Base-by-base conservation (phyloP, 2,329 filamentous ascomycete genomes). In the Exophiala sp. region DNA sequence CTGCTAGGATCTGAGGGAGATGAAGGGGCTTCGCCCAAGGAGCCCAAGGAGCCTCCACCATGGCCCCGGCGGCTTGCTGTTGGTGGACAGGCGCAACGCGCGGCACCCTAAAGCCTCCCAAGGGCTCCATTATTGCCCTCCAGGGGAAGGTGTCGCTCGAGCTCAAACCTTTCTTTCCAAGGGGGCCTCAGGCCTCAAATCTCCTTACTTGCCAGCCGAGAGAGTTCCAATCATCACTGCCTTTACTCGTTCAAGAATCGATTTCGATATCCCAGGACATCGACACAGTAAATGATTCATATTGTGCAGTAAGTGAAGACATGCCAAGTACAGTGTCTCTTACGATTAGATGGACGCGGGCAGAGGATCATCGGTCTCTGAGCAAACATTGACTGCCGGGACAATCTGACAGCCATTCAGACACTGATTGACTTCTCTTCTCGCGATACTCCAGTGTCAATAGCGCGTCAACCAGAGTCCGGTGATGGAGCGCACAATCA, bases 1-100 rank as follows among this genome's bases (percentile, higher is more conserved):
- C 29, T 32, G 29, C 7, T 7, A 32, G 16, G 40, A 24, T 19
- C 22, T 35, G 41, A 39, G 48, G 40, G 52, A 55, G 48, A 55
- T 55, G 52, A 55, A 55, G 52, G 52, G 52, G 50, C 19, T 37
- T 37, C 6, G 14, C 16, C 34, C 34, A 37, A 37, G 14, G 6
- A 37, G 34, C 34, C 14, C 34, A 30, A 18, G 40, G 16, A 35
- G 40, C 40, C 30, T 14, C 13, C 19, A 39, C 29, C 37, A 29
- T 30, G 37, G 46, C 37, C 23, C 19, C 14, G 18, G 18, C n/a
- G 22, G 14, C 21, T n/a, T 40, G 41, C 45, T 42, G 52, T 52
- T 55, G 52, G 52, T 24, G 22, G 38, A 52, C 24, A 19, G 40
- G 8, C 40, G 40, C 45, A 41, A 47, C 46, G 39, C 46, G 46